A percentile compares a stretch with the other conserved stretches of the same genome.
phyloP scores from a whole-genome alignment of 306 rosid genomes.

The Begonia peltatifolia region DNA sequence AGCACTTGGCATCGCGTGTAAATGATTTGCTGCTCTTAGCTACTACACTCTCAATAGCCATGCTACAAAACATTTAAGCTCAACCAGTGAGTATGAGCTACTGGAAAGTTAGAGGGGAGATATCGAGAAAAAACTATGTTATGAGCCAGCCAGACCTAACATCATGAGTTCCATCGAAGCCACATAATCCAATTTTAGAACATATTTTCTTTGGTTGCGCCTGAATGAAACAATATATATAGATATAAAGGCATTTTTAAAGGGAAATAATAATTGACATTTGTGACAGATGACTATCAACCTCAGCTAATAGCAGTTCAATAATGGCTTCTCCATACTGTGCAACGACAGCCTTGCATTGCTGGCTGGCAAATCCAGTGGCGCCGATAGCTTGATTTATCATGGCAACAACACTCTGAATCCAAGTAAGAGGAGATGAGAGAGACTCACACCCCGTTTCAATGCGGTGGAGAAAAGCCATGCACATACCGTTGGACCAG shows the following conservation, averaged over 20 bases:
- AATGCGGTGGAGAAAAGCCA: neutral
- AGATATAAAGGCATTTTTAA: neutral
- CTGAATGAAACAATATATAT: constrained; percentile 17
- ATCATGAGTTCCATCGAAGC: constrained; percentile 67
- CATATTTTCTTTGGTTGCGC: constrained; percentile 58
- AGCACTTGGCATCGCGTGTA: constrained; percentile 42
- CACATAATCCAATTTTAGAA: constrained; percentile 73
- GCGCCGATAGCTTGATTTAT: constrained; percentile 90
- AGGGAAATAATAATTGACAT: neutral
- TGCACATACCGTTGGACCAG: constrained; percentile 81
- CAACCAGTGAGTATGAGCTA: neutral
- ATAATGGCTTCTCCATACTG: constrained; percentile 74
- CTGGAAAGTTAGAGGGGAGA: neutral
- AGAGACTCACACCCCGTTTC: neutral
- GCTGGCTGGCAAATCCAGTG: constrained; percentile 57
- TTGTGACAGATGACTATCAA: constrained; percentile 9
- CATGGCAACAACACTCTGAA: constrained; percentile 56
- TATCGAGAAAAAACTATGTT: no score
- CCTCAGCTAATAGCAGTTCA: constrained; percentile 54
- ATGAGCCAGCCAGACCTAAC: constrained; percentile 32
- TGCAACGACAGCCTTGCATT: constrained; percentile 70
- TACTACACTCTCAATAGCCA: constrained; percentile 78
- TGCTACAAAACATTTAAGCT: constrained; percentile 15
- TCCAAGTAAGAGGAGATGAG: neutral
- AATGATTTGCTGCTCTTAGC: constrained; percentile 34